A percentile compares a stretch with the other conserved stretches of the same genome.
Evolutionary conservation across 495 filamentous ascomycete species (phyloP).

Genomic region (Aspergillus baeticus): DNA sequence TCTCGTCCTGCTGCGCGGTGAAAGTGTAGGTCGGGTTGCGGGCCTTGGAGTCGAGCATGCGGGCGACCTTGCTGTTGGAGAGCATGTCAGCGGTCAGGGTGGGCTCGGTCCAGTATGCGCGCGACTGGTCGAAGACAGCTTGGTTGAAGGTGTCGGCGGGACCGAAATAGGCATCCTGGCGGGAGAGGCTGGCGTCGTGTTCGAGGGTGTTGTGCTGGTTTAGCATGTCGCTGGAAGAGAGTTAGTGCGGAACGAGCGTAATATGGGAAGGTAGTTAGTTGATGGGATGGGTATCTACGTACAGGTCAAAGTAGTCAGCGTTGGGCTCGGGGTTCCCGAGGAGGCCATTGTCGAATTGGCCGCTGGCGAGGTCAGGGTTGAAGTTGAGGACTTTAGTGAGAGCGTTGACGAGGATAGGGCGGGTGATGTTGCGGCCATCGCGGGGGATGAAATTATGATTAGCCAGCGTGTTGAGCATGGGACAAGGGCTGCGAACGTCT

Average conservation of each 20-base stretch:
- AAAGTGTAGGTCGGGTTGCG: constrained; percentile 41
- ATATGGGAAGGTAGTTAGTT: background rate
- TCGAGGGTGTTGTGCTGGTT: constrained; percentile 48
- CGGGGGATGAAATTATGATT: constrained; percentile 58
- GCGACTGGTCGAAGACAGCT: constrained; percentile 45
- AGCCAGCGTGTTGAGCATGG: constrained; percentile 55
- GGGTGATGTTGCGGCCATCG: constrained; percentile 39
- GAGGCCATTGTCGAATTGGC: constrained; percentile 42
- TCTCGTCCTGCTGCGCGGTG: constrained; percentile 30
- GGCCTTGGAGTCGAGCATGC: constrained; percentile 40
- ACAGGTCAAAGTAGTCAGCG: constrained; percentile 47
- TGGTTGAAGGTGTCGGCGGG: constrained; percentile 43
- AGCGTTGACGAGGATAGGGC: constrained; percentile 23
- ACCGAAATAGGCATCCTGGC: constrained; percentile 45
- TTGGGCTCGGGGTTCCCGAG: constrained; percentile 49
- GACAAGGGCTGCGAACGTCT: constrained; percentile 33
- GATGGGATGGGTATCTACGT: background rate
- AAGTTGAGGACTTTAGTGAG: constrained; percentile 44
- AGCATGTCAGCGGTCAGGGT: constrained; percentile 39
- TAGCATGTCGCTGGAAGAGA: constrained; percentile 32
- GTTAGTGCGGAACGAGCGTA: background rate
- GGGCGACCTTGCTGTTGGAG: constrained; percentile 40
- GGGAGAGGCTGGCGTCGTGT: constrained; percentile 51
- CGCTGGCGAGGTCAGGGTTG: constrained; percentile 25
- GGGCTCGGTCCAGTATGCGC: constrained; percentile 37